Conservation (phyloP, 495 filamentous ascomycete genomes). For the Immersiella caudata region DNA sequence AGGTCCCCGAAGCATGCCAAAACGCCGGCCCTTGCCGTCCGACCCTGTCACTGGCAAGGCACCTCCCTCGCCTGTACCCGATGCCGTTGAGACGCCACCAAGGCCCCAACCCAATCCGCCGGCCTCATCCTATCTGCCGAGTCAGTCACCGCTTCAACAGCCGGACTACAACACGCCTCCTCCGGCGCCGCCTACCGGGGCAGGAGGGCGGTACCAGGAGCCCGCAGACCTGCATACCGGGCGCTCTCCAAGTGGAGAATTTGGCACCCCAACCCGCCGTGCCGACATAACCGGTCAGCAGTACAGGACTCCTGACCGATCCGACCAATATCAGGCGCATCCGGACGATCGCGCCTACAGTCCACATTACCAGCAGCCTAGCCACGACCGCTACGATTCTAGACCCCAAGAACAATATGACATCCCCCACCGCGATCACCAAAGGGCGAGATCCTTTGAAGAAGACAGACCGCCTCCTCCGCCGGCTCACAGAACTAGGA, state of each 20-base stretch:
- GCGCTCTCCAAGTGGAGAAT: constrained; percentile 31
- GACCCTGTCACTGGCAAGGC: constrained; percentile 63
- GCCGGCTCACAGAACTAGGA: constrained; percentile 47
- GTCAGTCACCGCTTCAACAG: constrained; percentile 46
- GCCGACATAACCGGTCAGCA: constrained; percentile 34
- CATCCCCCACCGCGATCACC: constrained; percentile 26
- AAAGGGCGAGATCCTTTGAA: constrained; percentile 18
- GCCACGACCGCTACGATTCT: constrained; percentile 30
- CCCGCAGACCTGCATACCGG: constrained; percentile 38
- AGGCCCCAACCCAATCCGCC: constrained; percentile 44
- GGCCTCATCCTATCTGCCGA: constrained; percentile 33
- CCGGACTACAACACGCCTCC: constrained; percentile 49
- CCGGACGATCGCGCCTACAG: constrained; percentile 35
- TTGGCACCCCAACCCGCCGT: constrained; percentile 36
- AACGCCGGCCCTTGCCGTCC: constrained; percentile 76
- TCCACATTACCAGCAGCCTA: constrained; percentile 27
- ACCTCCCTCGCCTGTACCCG: constrained; percentile 38
- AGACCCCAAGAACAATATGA: constrained; percentile 27
- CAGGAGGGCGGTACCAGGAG: constrained; percentile 33
- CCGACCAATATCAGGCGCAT: constrained; percentile 36
- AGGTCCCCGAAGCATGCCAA: constrained; percentile 55
- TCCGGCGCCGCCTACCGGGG: constrained; percentile 26
- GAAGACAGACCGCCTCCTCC: constrained; percentile 51
- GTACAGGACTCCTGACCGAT: constrained; percentile 38
- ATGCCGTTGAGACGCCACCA: constrained; percentile 45